Evolutionary conservation across 2,329 filamentous ascomycete species (phyloP).

Genomic region (Aspergillus novoparasiticus): DNA sequence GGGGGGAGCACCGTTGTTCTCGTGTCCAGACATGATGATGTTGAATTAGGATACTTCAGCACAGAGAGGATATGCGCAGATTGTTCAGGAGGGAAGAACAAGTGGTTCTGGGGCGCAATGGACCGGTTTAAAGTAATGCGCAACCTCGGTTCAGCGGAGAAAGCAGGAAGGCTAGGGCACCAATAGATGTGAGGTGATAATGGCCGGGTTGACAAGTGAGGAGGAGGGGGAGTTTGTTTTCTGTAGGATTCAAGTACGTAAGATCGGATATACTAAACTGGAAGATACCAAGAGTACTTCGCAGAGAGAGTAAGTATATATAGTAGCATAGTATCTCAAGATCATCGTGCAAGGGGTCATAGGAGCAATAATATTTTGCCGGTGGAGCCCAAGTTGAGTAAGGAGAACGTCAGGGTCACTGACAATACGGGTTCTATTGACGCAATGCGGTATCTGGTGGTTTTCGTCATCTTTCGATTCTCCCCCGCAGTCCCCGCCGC

Average conservation of each 20-base stretch:
- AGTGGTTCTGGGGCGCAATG: slow-evolving; percentile 3
- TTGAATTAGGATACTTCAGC: slow-evolving; percentile 1
- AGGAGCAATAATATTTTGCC: slow-evolving; percentile 5
- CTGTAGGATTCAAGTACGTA: background rate
- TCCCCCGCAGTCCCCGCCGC: slow-evolving; percentile 16
- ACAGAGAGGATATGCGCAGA: slow-evolving; percentile 8
- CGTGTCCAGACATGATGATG: slow-evolving; percentile 42
- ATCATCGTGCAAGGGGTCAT: background rate
- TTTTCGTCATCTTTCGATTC: background rate
- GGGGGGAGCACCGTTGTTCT: slow-evolving; percentile 51
- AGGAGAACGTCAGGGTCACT: background rate
- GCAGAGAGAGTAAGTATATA: background rate
- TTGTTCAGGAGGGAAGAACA: slow-evolving; percentile 1
- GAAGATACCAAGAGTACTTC: too few relatives aligned
- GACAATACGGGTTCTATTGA: slow-evolving; percentile 8
- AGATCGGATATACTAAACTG: background rate
- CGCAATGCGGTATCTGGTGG: slow-evolving; percentile 14
- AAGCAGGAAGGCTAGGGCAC: slow-evolving; percentile 18
- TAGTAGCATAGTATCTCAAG: background rate
- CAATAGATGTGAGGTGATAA: background rate
- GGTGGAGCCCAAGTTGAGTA: slow-evolving; percentile 2
- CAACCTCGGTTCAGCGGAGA: slow-evolving; percentile 36
- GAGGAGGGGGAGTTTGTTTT: background rate
- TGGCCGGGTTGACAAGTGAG: background rate
- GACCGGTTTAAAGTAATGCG: slow-evolving; percentile 10